A percentile compares a stretch with the other conserved stretches of the same genome.
Evolutionary conservation across 257 asterid genomes (phyloP).

Genomic region (Phtheirospermum japonicum): DNA sequence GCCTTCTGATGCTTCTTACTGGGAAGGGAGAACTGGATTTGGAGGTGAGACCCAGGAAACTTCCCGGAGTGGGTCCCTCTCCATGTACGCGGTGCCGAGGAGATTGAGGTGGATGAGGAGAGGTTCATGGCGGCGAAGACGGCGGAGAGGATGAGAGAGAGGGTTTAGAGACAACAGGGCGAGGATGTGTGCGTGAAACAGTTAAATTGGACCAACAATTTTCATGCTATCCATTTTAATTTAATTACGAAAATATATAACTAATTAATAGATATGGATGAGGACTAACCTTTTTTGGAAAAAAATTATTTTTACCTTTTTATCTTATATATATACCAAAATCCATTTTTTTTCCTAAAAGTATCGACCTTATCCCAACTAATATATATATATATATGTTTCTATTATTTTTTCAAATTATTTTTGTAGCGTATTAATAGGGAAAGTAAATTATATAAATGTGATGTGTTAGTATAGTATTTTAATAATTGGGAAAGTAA

Average conservation of each 20-base stretch:
- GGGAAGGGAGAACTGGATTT: constrained; percentile 27
- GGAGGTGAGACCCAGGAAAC: constrained; percentile 29
- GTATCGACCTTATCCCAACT: too few relatives aligned
- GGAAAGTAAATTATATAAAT: too few relatives aligned
- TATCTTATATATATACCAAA: too few relatives aligned
- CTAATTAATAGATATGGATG: too few relatives aligned
- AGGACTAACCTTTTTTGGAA: not conserved
- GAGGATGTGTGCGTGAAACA: not conserved
- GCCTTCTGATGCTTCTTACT: constrained; percentile 26
- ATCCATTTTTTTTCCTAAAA: too few relatives aligned
- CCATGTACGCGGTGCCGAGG: constrained; percentile 34
- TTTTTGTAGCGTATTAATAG: too few relatives aligned
- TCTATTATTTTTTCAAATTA: too few relatives aligned
- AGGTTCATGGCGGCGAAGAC: constrained; percentile 43
- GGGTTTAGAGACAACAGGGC: constrained; percentile 23
- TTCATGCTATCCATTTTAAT: too few relatives aligned
- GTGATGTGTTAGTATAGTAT: too few relatives aligned
- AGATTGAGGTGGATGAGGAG: constrained; percentile 37
- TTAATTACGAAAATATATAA: too few relatives aligned
- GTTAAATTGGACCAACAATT: not conserved
- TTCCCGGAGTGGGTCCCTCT: constrained; percentile 18
- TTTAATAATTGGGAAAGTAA: too few relatives aligned
- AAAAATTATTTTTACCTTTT: not conserved
- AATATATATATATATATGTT: too few relatives aligned
- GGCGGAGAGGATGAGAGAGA: constrained; percentile 3